These are phyloP conservation scores for Thelonectria blattea DNA, from an alignment of 2,329 filamentous ascomycete species.

Conservation along the genomic window DNA sequence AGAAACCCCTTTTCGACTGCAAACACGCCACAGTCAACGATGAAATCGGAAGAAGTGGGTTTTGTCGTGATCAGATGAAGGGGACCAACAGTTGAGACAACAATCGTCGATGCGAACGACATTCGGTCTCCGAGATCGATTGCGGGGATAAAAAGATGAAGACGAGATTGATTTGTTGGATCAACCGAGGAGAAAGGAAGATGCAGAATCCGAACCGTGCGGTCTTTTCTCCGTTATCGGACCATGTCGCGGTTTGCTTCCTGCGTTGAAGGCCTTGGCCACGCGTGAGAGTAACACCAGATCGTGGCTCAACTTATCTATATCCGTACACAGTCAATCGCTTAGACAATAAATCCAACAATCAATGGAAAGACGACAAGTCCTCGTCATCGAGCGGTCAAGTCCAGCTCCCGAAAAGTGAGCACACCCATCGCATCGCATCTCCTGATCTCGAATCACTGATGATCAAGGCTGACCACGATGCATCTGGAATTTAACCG, in stretches of 20 bases:
- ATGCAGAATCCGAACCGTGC: not conserved
- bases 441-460: constrained; percentile 12
- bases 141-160: not conserved
- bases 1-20: no score
- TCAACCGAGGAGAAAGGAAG: not conserved
- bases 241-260: not conserved
- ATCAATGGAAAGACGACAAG: no score
- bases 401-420: not conserved
- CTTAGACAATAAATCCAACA: no score
- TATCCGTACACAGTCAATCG: no score
- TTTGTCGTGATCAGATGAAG: not conserved
- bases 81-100: no score
- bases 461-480: not conserved
- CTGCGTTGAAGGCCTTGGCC: not conserved
- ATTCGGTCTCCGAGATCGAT: not conserved
- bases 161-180: not conserved
- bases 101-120: not conserved
- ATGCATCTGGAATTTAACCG: constrained; percentile 1
- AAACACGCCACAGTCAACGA: not conserved
- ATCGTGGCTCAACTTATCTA: no score
- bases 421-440: not conserved
- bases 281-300: no score
- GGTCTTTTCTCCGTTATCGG: not conserved
- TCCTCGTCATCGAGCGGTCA: not conserved
- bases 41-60: not conserved